phyloP scores from a whole-genome alignment of 352 stramenopile genomes.

The Phytophthora europaea region DNA sequence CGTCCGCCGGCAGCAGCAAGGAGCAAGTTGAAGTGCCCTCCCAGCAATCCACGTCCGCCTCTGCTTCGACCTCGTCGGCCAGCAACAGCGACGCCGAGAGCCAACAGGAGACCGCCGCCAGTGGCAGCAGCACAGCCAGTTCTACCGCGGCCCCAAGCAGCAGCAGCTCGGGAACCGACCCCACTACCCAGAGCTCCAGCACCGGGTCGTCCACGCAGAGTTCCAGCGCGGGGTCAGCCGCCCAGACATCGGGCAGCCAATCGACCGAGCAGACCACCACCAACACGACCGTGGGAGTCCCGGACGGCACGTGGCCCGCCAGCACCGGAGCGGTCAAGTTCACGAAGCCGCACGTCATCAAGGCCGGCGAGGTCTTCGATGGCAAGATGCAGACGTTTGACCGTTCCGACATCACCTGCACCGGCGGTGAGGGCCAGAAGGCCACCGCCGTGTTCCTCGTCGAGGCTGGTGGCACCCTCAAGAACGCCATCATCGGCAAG shows the following conservation, averaged over 20 bases:
- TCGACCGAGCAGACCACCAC: too few relatives aligned
- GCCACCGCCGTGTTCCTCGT: not conserved
- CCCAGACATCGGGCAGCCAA: too few relatives aligned
- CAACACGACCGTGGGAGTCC: too few relatives aligned
- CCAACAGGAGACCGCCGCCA: conserved; percentile 4
- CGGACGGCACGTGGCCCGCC: not conserved
- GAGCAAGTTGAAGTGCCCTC: conserved; percentile 9
- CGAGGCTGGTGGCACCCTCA: not conserved
- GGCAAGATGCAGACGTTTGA: conserved; percentile 70
- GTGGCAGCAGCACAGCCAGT: conserved; percentile 3
- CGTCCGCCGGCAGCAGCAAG: conserved; percentile 4
- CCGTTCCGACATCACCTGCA: conserved; percentile 43
- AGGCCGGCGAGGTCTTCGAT: conserved; percentile 39
- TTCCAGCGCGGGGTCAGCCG: too few relatives aligned
- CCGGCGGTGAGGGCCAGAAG: not conserved
- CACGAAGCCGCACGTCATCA: conserved; percentile 30
- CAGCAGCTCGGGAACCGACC: too few relatives aligned
- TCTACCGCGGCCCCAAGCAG: not conserved
- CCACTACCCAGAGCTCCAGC: too few relatives aligned
- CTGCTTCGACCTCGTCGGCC: conserved; percentile 5
- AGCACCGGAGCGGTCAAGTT: not conserved
- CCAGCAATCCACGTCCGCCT: not conserved
- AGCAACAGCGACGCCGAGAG: conserved; percentile 8
- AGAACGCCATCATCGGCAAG: conserved; percentile 31
- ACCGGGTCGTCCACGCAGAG: too few relatives aligned